These are phyloP conservation scores for Aegilops speltoides DNA, from an alignment of 176 grass and related monocot genomes.

Conservation along the genomic window DNA sequence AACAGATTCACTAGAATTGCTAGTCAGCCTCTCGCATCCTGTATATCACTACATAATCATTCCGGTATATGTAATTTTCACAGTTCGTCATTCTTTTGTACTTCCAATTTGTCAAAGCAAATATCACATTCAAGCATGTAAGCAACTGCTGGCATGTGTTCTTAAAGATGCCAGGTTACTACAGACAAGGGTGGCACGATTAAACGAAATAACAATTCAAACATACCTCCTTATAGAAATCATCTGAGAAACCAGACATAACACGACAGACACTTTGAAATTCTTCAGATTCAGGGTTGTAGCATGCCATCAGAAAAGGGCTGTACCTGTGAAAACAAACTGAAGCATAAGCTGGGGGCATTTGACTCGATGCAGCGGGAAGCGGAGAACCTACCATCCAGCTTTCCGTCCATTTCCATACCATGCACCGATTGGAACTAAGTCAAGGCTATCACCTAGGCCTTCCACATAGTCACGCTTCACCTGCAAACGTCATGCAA, in stretches of 20 bases:
- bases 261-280: constrained; percentile 95
- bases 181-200: not conserved
- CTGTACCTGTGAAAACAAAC: constrained; percentile 70
- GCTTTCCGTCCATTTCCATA: constrained; percentile 94
- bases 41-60: constrained; percentile 6
- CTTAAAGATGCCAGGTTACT: constrained; percentile 11
- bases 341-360: not conserved
- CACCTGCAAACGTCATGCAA: constrained; percentile 48
- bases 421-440: constrained; percentile 92
- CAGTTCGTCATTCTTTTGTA: not conserved
- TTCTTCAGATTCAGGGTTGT: constrained; percentile 89
- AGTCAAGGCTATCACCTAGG: constrained; percentile 86
- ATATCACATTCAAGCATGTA: not conserved
- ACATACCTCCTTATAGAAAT: constrained; percentile 91
- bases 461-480: constrained; percentile 96
- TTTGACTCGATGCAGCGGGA: not conserved
- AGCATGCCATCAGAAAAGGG: constrained; percentile 98
- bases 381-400: constrained; percentile 63
- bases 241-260: constrained; percentile 94
- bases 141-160: not conserved
- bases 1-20: not conserved
- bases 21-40: not conserved
- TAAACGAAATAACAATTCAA: not conserved
- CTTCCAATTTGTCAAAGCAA: not conserved
- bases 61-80: not conserved